Evolutionary conservation across 2,329 filamentous ascomycete species (phyloP), one percentile per base, ranked within the genome.

Genomic region (Fusarium sp.): DNA sequence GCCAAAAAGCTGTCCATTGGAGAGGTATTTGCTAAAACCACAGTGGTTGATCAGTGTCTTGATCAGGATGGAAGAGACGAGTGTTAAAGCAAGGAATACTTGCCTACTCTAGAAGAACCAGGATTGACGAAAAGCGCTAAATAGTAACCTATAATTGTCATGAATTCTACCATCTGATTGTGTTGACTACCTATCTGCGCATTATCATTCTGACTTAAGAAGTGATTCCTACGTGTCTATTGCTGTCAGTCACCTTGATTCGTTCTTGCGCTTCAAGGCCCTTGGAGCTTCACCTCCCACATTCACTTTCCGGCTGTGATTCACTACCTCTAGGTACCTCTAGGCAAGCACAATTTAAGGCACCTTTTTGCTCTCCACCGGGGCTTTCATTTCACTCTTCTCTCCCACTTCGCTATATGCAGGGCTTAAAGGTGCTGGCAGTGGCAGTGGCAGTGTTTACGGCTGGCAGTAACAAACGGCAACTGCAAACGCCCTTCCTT

Each of bases 91-190:
- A 41, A 43, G 9, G 41, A 35, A 35, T 13, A 22, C 30, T 19
- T 20, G n/a, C n/a, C 27, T 46, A 39, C 49, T 25, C 40, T 11
- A 39, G 45, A 17, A 37, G 19, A 19, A 35, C 45, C 27, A 20
- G 50, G 32, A 47, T 25, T 41, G 30, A 23, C 11, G 30, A 41
- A 44, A 39, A 33, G 32, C n/a, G 13, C 14, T 41, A 39, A 32
- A 47, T n/a, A 46, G 17, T 52, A 27, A 27, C 25, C 32, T n/a
- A 25, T 49, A 54, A 35, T 22, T 66, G 65, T 67, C 20, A 64
- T 37, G 41, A 67, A 56, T 54, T 40, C 39, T 45, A 40, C 25
- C 48, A 47, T 15, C 37, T 52, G 27, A 43, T 46, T 54, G 19
- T 39, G 15, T 53, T 27, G 10, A 14, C 7, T 15, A 3, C 1